Percentiles rank a stretch among this genome's conserved stretches.
Conservation (phyloP, 225 moss, liverwort and hornwort genomes). For the Polytrichum formosum region DNA sequence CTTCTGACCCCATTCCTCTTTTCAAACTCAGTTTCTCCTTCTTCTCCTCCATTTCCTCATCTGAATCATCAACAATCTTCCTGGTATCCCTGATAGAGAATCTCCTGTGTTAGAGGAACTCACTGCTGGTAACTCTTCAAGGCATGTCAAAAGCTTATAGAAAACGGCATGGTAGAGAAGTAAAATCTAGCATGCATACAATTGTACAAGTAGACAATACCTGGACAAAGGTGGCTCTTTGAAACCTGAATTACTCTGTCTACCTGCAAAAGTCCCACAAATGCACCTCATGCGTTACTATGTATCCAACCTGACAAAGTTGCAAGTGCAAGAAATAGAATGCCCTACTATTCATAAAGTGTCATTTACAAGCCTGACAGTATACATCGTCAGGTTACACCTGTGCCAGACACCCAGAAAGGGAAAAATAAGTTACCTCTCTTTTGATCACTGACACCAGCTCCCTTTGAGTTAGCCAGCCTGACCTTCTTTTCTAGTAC, state of each 20-base stretch:
- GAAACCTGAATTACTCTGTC: slow-evolving; percentile 22
- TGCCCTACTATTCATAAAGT: too few relatives aligned
- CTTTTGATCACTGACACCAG: slow-evolving; percentile 27
- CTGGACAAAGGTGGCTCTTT: slow-evolving; percentile 25
- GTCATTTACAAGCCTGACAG: too few relatives aligned
- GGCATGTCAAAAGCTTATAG: background rate
- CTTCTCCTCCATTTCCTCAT: slow-evolving; percentile 48
- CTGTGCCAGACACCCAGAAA: too few relatives aligned
- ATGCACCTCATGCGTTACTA: too few relatives aligned
- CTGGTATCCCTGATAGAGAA: slow-evolving; percentile 29
- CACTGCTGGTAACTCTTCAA: background rate
- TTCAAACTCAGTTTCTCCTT: slow-evolving; percentile 84
- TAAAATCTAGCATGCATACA: background rate
- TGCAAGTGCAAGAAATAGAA: too few relatives aligned
- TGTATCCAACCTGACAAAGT: too few relatives aligned
- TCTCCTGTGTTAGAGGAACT: background rate
- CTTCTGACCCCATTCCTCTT: slow-evolving; percentile 84
- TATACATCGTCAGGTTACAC: too few relatives aligned
- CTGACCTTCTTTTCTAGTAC: slow-evolving; percentile 77
- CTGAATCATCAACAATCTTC: slow-evolving; percentile 50
- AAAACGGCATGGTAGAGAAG: too few relatives aligned
- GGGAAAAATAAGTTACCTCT: slow-evolving; percentile 19
- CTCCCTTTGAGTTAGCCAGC: slow-evolving; percentile 46
- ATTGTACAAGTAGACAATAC: slow-evolving; percentile 20
- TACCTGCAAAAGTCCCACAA: slow-evolving; percentile 23